phyloP scores from a whole-genome alignment of 495 filamentous ascomycete genomes.

The Astrothelium macrocarpum region DNA sequence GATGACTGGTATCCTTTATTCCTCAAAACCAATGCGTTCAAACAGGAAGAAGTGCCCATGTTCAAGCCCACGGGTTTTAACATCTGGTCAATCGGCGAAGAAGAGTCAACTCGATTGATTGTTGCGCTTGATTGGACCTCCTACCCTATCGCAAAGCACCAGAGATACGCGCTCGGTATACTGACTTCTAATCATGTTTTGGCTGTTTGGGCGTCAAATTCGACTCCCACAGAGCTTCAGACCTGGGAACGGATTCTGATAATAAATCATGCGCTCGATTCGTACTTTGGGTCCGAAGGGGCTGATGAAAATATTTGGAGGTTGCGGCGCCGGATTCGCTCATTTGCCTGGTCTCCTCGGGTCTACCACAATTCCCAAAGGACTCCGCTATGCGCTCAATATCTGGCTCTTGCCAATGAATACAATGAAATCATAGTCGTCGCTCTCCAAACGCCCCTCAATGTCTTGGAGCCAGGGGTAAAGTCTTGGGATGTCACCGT shows the following conservation, averaged over 20 bases:
- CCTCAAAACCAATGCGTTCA: slow-evolving; percentile 45
- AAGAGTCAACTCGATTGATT: slow-evolving; percentile 48
- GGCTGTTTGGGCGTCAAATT: slow-evolving; percentile 21
- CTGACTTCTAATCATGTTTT: slow-evolving; percentile 46
- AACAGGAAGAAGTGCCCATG: slow-evolving; percentile 42
- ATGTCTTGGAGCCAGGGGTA: slow-evolving; percentile 11
- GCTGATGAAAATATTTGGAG: slow-evolving; percentile 10
- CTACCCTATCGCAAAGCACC: slow-evolving; percentile 47
- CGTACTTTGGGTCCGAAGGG: slow-evolving; percentile 11
- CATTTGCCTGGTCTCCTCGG: slow-evolving; percentile 24
- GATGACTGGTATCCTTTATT: slow-evolving; percentile 23
- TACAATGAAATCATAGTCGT: slow-evolving; percentile 34
- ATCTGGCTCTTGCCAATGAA: slow-evolving; percentile 38
- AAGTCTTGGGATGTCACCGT: slow-evolving; percentile 9
- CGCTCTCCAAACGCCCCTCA: slow-evolving; percentile 23
- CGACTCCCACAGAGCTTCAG: slow-evolving; percentile 17
- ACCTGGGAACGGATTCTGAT: slow-evolving; percentile 30
- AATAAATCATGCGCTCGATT: slow-evolving; percentile 21
- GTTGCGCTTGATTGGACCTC: slow-evolving; percentile 51
- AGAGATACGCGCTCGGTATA: slow-evolving; percentile 49
- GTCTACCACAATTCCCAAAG: slow-evolving; percentile 11
- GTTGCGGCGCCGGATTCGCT: slow-evolving; percentile 23
- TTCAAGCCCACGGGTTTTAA: slow-evolving; percentile 38
- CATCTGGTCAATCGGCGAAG: slow-evolving; percentile 52
- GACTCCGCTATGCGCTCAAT: slow-evolving; percentile 12